Evolutionary conservation across 495 filamentous ascomycete species (phyloP).

Genomic region (Hypoxylon subgilvum): DNA sequence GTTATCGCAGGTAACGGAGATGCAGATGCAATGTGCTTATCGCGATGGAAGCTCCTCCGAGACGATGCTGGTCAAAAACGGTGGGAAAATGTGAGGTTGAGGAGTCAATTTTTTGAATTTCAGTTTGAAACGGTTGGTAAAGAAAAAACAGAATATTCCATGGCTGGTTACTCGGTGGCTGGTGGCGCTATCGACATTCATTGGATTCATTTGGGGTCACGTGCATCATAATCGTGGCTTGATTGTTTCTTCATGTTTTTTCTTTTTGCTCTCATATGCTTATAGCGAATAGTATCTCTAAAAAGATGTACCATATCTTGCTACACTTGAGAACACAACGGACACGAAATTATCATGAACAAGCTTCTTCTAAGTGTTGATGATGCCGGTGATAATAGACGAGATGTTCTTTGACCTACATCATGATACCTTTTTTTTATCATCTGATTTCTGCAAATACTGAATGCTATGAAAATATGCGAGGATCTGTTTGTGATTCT

Average conservation of each 20-base stretch:
- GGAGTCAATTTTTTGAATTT: conserved; percentile 1
- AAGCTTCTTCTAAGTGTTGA: conserved; percentile 24
- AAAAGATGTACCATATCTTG: no score
- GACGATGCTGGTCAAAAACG: conserved; percentile 12
- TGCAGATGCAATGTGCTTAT: conserved; percentile 12
- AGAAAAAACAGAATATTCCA: neutral
- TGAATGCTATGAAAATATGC: neutral
- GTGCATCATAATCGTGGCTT: conserved; percentile 3
- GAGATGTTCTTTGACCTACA: neutral
- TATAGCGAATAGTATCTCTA: no score
- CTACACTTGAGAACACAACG: no score
- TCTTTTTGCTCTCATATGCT: no score
- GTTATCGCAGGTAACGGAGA: conserved; percentile 13
- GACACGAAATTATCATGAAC: conserved; percentile 9
- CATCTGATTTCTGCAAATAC: no score
- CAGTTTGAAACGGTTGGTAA: conserved; percentile 38
- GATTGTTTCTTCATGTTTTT: no score
- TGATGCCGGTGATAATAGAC: neutral
- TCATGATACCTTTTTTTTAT: neutral
- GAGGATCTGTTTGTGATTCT: conserved; percentile 14
- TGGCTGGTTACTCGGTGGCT: conserved; percentile 10
- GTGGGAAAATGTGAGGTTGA: conserved; percentile 22
- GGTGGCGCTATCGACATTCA: no score
- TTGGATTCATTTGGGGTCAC: neutral
- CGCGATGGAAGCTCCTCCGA: neutral